Conservation (phyloP, 1,284 basidiomycete species). For the Xanthoconium separans region DNA sequence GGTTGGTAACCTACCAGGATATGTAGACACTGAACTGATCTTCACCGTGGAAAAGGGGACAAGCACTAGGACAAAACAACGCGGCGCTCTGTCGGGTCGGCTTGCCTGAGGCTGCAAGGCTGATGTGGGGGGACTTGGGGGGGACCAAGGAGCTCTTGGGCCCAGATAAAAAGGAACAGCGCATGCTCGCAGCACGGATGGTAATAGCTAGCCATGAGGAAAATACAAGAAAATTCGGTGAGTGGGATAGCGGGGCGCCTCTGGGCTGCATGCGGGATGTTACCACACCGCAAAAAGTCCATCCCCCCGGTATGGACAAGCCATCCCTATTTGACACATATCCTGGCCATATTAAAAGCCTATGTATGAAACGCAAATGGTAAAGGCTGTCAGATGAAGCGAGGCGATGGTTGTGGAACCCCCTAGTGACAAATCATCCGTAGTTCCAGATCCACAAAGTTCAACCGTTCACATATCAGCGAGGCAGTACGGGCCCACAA, state of each 20-base stretch:
- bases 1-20: slow-evolving; percentile 24
- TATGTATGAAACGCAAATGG: slow-evolving; percentile 33
- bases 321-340: slow-evolving; percentile 30
- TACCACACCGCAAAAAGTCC: slow-evolving; percentile 26
- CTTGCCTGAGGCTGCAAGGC: not conserved
- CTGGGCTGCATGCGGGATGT: slow-evolving; percentile 19
- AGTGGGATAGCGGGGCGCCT: slow-evolving; percentile 21
- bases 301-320: slow-evolving; percentile 30
- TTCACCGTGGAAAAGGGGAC: slow-evolving; percentile 34
- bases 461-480: slow-evolving; percentile 26
- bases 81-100: slow-evolving; percentile 1
- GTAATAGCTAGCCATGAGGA: slow-evolving; percentile 31
- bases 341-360: slow-evolving; percentile 30
- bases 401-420: slow-evolving; percentile 17
- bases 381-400: slow-evolving; percentile 24
- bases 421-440: slow-evolving; percentile 23
- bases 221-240: slow-evolving; percentile 7
- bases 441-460: slow-evolving; percentile 19
- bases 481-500: slow-evolving; percentile 27
- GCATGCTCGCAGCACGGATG: slow-evolving; percentile 24
- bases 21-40: slow-evolving; percentile 12
- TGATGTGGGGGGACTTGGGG: slow-evolving; percentile 7
- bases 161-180: slow-evolving; percentile 30
- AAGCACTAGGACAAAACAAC: slow-evolving; percentile 8
- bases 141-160: slow-evolving; percentile 5